phyloP scores from a whole-genome alignment of 2,329 filamentous ascomycete genomes.

The Helminthosporium solani region DNA sequence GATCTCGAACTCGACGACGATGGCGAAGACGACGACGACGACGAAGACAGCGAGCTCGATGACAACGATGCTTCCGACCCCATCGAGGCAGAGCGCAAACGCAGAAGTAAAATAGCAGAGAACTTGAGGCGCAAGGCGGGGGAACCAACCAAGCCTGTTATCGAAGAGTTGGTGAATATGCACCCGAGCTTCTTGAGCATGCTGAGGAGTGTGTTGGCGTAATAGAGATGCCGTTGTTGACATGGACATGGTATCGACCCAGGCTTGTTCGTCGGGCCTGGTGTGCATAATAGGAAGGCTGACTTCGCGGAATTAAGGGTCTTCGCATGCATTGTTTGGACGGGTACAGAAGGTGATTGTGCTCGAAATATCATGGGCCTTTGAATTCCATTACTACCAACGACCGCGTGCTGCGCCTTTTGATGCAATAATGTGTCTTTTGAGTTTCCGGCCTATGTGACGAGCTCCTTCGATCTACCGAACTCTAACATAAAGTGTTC shows the following conservation, averaged over 20 bases:
- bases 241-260: background rate
- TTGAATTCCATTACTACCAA: background rate
- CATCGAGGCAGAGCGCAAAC: slow-evolving; percentile 79
- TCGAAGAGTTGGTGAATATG: slow-evolving; percentile 78
- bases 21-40: slow-evolving; percentile 47
- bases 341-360: background rate
- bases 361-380: background rate
- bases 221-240: slow-evolving; percentile 25
- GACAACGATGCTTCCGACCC: slow-evolving; percentile 82
- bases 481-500: too few species aligned
- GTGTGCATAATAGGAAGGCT: background rate
- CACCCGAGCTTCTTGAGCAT: slow-evolving; percentile 78
- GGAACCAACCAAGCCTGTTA: slow-evolving; percentile 76
- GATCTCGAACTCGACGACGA: slow-evolving; percentile 81
- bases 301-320: background rate
- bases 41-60: slow-evolving; percentile 52
- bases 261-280: background rate
- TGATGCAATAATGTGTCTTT: background rate
- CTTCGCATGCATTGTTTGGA: background rate
- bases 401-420: background rate
- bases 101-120: slow-evolving; percentile 75
- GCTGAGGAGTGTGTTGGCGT: slow-evolving; percentile 75
- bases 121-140: slow-evolving; percentile 76
- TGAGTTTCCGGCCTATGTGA: too few species aligned
- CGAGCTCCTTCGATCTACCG: too few species aligned